Percentiles rank a stretch among this genome's conserved stretches.
phyloP scores from a whole-genome alignment of 139 green algal genomes.

The Picochlorum sp. region DNA sequence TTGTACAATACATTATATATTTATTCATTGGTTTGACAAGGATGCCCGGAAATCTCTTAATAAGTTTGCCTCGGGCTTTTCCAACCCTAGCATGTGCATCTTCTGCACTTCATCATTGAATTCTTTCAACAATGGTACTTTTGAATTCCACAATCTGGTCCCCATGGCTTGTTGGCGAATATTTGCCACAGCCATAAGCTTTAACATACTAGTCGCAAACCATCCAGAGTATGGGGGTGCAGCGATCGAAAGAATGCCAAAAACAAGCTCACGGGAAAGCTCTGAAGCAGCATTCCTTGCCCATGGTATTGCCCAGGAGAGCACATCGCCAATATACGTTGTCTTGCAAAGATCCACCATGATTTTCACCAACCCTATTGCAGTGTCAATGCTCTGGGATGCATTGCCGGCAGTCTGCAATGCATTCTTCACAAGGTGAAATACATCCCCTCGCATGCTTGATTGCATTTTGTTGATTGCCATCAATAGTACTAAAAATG shows the following conservation, averaged over 20 bases:
- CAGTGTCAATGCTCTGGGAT: constrained; percentile 3
- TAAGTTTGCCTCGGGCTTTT: background rate
- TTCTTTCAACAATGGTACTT: constrained; percentile 30
- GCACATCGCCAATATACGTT: constrained; percentile 10
- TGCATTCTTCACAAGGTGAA: background rate
- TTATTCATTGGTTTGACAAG: background rate
- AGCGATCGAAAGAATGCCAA: constrained; percentile 23
- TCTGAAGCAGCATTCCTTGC: constrained; percentile 25
- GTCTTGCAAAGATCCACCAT: constrained; percentile 8
- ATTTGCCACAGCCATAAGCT: background rate
- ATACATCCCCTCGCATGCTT: constrained; percentile 21
- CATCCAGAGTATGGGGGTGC: constrained; percentile 36
- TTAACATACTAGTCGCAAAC: constrained; percentile 23
- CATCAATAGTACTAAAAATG: constrained; percentile 31
- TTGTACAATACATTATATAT: no score
- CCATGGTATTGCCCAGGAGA: constrained; percentile 29
- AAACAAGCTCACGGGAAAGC: constrained; percentile 35
- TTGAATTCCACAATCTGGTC: constrained; percentile 8
- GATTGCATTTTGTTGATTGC: constrained; percentile 28
- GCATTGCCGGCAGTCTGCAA: background rate
- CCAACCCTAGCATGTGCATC: background rate
- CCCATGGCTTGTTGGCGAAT: constrained; percentile 11
- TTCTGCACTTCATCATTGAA: constrained; percentile 21
- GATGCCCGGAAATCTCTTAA: background rate
- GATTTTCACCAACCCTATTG: constrained; percentile 14